These are phyloP conservation scores for Gonapodya sp. DNA, from an alignment of 192 early-diverging fungal genomes.

Conservation along the genomic window DNA sequence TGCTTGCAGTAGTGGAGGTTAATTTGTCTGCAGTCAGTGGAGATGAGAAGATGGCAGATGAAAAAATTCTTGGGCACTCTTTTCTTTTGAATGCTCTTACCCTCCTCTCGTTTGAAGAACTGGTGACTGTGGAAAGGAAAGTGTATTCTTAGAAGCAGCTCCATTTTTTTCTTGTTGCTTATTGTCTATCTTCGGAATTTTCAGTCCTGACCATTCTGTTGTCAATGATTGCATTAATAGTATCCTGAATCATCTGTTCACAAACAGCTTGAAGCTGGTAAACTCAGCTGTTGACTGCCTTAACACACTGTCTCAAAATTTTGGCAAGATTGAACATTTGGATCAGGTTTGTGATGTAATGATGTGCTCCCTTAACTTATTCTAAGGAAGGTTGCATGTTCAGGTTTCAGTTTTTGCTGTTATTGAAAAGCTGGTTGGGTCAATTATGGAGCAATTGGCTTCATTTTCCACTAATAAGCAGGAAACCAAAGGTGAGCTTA, in stretches of 20 bases:
- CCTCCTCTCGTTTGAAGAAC: background rate
- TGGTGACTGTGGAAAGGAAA: background rate
- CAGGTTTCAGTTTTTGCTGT: constrained; percentile 43
- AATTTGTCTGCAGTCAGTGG: background rate
- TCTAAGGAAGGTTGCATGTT: no score
- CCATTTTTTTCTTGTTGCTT: background rate
- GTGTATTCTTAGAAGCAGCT: background rate
- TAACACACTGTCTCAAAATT: constrained; percentile 46
- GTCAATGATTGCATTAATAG: constrained; percentile 53
- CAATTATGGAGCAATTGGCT: constrained; percentile 53
- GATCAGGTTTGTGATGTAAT: constrained; percentile 36
- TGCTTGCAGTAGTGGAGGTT: background rate
- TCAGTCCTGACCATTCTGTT: constrained; percentile 12
- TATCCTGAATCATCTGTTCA: constrained; percentile 57
- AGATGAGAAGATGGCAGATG: background rate
- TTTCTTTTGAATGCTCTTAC: background rate
- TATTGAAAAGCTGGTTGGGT: constrained; percentile 52
- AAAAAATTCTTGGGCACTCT: background rate
- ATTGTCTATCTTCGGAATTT: background rate
- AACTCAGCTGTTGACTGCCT: constrained; percentile 56
- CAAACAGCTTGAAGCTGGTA: constrained; percentile 46
- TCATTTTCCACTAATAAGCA: background rate
- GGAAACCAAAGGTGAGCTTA: constrained; percentile 1
- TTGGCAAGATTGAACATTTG: constrained; percentile 36
- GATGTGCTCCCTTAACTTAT: constrained; percentile 14